Evolutionary conservation across 441 rosid species (phyloP).

Genomic region (Adansonia grandidieri): DNA sequence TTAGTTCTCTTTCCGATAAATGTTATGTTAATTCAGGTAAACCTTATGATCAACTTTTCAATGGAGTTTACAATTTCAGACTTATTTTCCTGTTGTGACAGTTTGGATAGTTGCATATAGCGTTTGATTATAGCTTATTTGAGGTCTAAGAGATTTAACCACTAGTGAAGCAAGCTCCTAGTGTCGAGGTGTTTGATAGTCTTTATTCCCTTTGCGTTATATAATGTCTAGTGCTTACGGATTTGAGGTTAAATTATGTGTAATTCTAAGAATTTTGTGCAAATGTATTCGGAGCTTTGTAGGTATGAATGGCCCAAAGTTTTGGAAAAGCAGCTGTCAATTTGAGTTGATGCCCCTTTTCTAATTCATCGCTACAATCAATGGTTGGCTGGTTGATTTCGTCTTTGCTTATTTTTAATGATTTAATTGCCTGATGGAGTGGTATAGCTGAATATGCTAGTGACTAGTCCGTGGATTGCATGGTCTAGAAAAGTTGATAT

Average conservation of each 20-base stretch:
- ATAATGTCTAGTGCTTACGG: background rate
- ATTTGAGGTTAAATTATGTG: background rate
- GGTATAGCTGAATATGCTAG: background rate
- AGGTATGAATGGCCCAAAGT: background rate
- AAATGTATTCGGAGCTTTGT: background rate
- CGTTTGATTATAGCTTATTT: background rate
- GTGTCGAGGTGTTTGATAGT: background rate
- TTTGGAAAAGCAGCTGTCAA: background rate
- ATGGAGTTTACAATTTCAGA: background rate
- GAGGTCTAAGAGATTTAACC: constrained; percentile 8
- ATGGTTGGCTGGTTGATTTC: background rate
- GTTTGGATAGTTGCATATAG: background rate
- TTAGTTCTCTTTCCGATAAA: background rate
- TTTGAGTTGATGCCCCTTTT: background rate
- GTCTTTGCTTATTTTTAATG: background rate
- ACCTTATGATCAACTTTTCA: constrained; percentile 14
- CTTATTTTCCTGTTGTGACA: background rate
- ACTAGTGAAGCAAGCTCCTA: background rate
- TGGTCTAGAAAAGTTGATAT: background rate
- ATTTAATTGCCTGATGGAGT: background rate
- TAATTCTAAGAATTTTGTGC: background rate
- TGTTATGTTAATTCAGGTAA: background rate
- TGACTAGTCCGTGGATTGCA: background rate
- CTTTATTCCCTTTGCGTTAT: background rate
- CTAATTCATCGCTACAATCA: background rate